A percentile compares a stretch with the other conserved stretches of the same genome.
These are phyloP conservation scores for Tylopilus orsonianus DNA, from an alignment of 1,284 basidiomycete species.

Conservation along the genomic window DNA sequence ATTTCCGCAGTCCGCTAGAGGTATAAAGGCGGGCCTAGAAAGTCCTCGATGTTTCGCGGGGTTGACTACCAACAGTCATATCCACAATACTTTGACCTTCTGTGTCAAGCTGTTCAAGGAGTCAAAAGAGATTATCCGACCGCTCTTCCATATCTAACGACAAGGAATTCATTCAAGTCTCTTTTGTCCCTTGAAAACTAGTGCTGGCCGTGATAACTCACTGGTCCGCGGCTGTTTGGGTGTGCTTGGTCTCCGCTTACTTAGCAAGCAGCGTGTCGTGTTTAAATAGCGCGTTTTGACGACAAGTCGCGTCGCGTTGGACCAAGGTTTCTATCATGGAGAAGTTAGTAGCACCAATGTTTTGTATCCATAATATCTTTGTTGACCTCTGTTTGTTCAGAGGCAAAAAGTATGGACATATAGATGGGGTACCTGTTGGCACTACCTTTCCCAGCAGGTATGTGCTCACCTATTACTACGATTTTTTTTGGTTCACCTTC, in stretches of 20 bases:
- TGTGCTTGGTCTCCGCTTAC: slow-evolving; percentile 8
- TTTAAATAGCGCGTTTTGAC: slow-evolving; percentile 18
- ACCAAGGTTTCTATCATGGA: too few species aligned
- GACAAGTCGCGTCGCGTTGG: neutral
- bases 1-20: neutral
- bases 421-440: slow-evolving; percentile 1
- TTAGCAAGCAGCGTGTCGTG: neutral
- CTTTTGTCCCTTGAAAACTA: too few species aligned
- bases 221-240: slow-evolving; percentile 16
- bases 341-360: too few species aligned
- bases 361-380: neutral
- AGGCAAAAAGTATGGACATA: slow-evolving; percentile 22
- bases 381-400: slow-evolving; percentile 6
- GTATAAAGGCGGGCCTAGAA: slow-evolving; percentile 14
- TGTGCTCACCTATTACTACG: neutral
- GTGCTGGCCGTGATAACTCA: too few species aligned
- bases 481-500: neutral
- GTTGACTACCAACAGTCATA: slow-evolving; percentile 11
- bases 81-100: neutral
- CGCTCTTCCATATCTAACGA: too few species aligned
- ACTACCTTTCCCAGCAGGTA: slow-evolving; percentile 21
- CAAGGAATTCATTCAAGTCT: too few species aligned
- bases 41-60: neutral
- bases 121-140: too few species aligned
- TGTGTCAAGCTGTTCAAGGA: neutral